phyloP scores from a whole-genome alignment of 805 yeast genomes.

The Ascoidea rubescens region DNA sequence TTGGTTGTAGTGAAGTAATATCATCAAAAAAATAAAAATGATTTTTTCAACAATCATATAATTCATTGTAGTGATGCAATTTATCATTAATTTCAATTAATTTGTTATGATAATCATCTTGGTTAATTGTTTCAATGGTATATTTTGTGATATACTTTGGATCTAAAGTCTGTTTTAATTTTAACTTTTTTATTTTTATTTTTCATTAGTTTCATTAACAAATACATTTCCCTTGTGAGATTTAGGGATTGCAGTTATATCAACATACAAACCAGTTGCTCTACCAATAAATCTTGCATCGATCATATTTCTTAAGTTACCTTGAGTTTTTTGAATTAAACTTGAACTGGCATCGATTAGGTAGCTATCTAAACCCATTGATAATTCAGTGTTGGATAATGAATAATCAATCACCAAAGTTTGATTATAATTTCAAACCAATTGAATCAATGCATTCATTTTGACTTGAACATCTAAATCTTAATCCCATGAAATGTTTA shows the following conservation, averaged over 20 bases:
- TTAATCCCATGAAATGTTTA: conserved; percentile 50
- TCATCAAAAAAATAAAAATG: conserved; percentile 38
- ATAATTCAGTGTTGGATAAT: conserved; percentile 16
- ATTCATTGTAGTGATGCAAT: conserved; percentile 15
- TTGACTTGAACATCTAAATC: conserved; percentile 56
- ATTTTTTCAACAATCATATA: conserved; percentile 43
- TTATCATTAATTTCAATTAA: conserved; percentile 18
- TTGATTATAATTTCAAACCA: conserved; percentile 33
- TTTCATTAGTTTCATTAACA: background rate
- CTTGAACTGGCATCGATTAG: conserved; percentile 31
- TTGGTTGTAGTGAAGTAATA: conserved; percentile 34
- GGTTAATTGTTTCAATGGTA: background rate
- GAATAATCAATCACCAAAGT: conserved; percentile 25
- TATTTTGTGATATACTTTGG: background rate
- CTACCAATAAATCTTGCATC: conserved; percentile 63
- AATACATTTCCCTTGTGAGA: background rate
- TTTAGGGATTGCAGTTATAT: conserved; percentile 49
- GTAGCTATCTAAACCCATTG: conserved; percentile 42
- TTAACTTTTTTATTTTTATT: background rate
- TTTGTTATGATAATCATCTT: conserved; percentile 1
- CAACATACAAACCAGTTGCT: conserved; percentile 56
- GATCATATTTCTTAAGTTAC: conserved; percentile 47
- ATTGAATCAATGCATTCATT: conserved; percentile 25
- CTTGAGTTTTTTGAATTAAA: conserved; percentile 37
- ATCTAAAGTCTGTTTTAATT: conserved; percentile 3